These are phyloP conservation scores for Thuja plicata DNA, from an alignment of 83 land plant species.

Conservation along the genomic window DNA sequence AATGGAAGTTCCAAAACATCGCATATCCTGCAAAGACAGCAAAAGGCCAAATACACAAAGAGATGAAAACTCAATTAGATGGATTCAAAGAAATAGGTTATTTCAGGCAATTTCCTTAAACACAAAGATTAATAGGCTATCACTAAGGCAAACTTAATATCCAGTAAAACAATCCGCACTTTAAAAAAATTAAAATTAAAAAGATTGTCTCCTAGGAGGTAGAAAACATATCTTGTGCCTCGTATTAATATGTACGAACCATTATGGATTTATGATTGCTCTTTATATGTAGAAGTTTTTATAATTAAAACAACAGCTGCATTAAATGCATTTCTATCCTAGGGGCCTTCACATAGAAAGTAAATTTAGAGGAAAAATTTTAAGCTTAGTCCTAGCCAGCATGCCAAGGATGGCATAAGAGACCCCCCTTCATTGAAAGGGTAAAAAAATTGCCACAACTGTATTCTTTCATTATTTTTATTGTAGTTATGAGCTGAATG, in stretches of 20 bases:
- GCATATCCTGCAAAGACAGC: not conserved
- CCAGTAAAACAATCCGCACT: not conserved
- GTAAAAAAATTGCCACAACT: not conserved
- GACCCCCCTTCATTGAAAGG: not conserved
- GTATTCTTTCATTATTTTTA: too few relatives aligned
- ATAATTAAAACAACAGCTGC: not conserved
- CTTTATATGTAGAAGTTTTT: not conserved
- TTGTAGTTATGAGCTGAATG: not conserved
- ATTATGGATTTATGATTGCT: not conserved
- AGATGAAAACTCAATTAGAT: not conserved
- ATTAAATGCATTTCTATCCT: not conserved
- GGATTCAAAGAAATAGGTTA: not conserved
- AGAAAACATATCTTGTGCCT: not conserved
- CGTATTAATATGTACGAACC: not conserved
- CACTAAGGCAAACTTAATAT: not conserved
- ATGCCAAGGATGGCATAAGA: not conserved
- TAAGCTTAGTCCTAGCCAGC: not conserved
- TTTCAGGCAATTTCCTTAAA: not conserved
- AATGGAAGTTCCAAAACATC: not conserved
- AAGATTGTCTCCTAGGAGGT: not conserved
- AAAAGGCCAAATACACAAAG: not conserved
- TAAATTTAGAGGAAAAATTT: not conserved
- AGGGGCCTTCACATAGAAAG: not conserved
- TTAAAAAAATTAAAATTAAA: not conserved
- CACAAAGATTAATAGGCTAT: not conserved